A percentile compares a stretch with the other conserved stretches of the same genome.
phyloP scores from a whole-genome alignment of 2,329 filamentous ascomycete genomes.

The Aspergillus intermedius region DNA sequence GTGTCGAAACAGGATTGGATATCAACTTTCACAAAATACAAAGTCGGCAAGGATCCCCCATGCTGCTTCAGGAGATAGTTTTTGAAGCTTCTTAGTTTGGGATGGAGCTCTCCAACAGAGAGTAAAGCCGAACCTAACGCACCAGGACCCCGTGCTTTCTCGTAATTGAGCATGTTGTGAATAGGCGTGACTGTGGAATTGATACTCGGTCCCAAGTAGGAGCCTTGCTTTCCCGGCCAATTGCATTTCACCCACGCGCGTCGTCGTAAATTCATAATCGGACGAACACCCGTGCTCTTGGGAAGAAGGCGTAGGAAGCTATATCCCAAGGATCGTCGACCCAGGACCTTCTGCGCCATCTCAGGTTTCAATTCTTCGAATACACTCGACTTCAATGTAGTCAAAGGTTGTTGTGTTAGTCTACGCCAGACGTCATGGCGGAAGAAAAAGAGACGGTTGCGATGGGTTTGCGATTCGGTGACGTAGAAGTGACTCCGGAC shows the following conservation, averaged over 20 bases:
- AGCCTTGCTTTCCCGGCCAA: constrained; percentile 47
- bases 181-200: constrained; percentile 67
- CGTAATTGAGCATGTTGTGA: constrained; percentile 69
- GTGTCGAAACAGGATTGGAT: constrained; percentile 91
- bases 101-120: constrained; percentile 74
- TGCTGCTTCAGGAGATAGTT: constrained; percentile 10
- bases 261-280: constrained; percentile 79
- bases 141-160: constrained; percentile 56
- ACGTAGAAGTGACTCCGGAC: constrained; percentile 87
- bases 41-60: constrained; percentile 32
- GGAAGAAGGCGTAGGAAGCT: constrained; percentile 76
- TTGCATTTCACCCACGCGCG: constrained; percentile 46
- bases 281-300: constrained; percentile 67
- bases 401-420: constrained; percentile 66
- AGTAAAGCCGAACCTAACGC: constrained; percentile 73
- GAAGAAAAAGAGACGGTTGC: constrained; percentile 83
- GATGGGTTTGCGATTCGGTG: constrained; percentile 77
- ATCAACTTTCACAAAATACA: constrained; percentile 91
- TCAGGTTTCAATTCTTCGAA: constrained; percentile 67
- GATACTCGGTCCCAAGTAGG: constrained; percentile 54
- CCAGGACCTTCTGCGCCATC: constrained; percentile 53
- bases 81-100: constrained; percentile 65
- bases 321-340: constrained; percentile 62
- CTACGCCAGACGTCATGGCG: constrained; percentile 85
- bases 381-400: constrained; percentile 61